Evolutionary conservation across 257 asterid genomes (phyloP).

Genomic region (Nicotiana tomentosiformis): DNA sequence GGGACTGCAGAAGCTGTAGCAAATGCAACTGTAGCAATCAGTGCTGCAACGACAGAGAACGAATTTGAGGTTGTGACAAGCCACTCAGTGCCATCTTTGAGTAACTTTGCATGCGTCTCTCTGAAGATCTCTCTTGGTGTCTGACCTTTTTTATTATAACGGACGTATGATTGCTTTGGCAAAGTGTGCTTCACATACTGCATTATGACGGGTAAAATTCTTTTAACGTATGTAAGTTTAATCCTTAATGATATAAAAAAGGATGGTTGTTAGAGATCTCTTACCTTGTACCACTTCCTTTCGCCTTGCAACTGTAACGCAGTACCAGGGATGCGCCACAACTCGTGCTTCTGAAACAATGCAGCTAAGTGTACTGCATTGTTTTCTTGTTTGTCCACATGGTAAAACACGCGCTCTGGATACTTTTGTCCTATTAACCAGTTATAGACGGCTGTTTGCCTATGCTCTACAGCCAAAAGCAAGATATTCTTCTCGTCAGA

Average conservation of each 20-base stretch:
- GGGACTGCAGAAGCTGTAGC: constrained; percentile 56
- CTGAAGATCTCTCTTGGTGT: constrained; percentile 36
- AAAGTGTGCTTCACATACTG: constrained; percentile 48
- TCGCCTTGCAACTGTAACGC: constrained; percentile 65
- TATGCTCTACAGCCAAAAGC: constrained; percentile 45
- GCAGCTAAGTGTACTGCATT: constrained; percentile 54
- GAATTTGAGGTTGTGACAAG: constrained; percentile 58
- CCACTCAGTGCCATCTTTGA: constrained; percentile 40
- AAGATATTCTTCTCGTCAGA: constrained; percentile 38
- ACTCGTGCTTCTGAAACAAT: constrained; percentile 17
- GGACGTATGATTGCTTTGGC: constrained; percentile 22
- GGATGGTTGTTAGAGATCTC: neutral
- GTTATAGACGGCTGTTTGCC: constrained; percentile 36
- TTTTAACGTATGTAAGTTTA: neutral
- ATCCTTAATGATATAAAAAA: neutral
- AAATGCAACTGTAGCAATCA: constrained; percentile 58
- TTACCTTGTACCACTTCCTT: constrained; percentile 56
- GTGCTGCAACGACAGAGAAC: constrained; percentile 57
- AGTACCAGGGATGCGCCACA: constrained; percentile 59
- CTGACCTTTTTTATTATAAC: constrained; percentile 30
- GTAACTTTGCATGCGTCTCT: constrained; percentile 23
- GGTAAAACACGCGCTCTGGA: constrained; percentile 37
- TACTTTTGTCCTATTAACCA: constrained; percentile 16
- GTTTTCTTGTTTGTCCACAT: constrained; percentile 39
- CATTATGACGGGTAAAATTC: neutral